phyloP scores from a whole-genome alignment of 1,284 basidiomycete species.

The Chalciporus sp. region DNA sequence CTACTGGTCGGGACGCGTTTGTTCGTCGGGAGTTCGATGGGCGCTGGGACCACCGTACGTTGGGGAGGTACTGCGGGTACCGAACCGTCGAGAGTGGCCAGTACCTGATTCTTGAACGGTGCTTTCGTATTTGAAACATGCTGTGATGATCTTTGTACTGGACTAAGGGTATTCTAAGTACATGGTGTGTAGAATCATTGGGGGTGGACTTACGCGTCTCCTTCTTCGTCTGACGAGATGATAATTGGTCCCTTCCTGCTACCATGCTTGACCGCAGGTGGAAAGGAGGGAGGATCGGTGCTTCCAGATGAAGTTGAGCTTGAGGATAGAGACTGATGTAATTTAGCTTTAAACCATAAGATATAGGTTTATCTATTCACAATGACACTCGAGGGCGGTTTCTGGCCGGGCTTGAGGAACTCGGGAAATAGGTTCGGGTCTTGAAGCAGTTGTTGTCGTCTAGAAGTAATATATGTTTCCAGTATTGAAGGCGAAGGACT shows the following conservation, averaged over 20 bases:
- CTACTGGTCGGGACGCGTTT: constrained; percentile 7
- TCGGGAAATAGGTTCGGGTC: constrained; percentile 34
- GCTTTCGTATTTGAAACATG: background rate
- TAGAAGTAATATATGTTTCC: constrained; percentile 7
- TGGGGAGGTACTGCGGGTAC: constrained; percentile 11
- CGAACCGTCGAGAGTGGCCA: constrained; percentile 30
- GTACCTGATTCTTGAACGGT: constrained; percentile 20
- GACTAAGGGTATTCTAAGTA: constrained; percentile 15
- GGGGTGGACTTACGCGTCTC: constrained; percentile 13
- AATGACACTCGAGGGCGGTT: constrained; percentile 14
- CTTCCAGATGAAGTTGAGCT: constrained; percentile 21
- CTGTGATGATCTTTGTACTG: background rate
- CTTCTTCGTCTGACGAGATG: constrained; percentile 35
- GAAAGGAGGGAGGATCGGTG: constrained; percentile 24
- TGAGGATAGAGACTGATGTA: constrained; percentile 25
- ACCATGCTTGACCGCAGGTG: constrained; percentile 4
- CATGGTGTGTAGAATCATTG: background rate
- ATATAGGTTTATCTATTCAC: constrained; percentile 17
- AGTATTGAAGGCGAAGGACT: background rate
- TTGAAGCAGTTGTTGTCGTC: constrained; percentile 29
- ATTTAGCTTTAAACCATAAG: background rate
- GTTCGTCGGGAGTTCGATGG: constrained; percentile 32
- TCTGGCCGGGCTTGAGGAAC: constrained; percentile 30
- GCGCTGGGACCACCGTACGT: constrained; percentile 27
- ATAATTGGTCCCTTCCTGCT: constrained; percentile 14